Base-by-base conservation (phyloP, 2,329 filamentous ascomycete species). In the Monilinia fructicola region DNA sequence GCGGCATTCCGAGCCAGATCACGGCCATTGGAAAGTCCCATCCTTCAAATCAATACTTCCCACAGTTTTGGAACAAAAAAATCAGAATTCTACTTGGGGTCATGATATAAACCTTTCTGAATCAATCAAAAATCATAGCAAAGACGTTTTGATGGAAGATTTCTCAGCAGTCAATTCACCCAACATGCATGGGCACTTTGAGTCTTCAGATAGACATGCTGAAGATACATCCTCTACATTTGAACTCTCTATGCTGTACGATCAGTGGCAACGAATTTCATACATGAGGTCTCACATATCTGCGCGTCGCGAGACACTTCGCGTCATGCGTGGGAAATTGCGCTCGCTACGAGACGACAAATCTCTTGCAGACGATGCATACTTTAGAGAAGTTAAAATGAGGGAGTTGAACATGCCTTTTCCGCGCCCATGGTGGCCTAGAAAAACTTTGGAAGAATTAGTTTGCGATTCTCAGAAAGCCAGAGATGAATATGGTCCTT, bases 401-500 rank as follows among this genome's bases (percentile, higher is more conserved):
- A 48, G 42, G 3, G 23, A 53, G 3, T 4, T 64, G 1, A 3
- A 50, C 0, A 60, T 60, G 56, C 42, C 56, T 2, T 60, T 60
- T 50, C 56, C 56, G 2, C 5, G 44, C 4, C 14, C 28, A 23
- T 60, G 44, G 26, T 60, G 56, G 56, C 35, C 56, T 18, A 14
- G 23, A 10, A 60, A 48, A 21, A 48, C 42, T 6, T 18, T 16
- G 12, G 44, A 3, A 23, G 56, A 60, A 4, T 38, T 60, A 7
- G 21, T 60, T 16, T 12, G 3, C 44, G 44, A 60, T 3, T 48
- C 55, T 6, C 64, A 70, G 42, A n/a, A 26, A 31, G 55, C 62
- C 16, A 66, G 71, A n/a, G 65, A 72, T 53, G 59, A 70, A 18
- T 72, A 71, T 42, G 71, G 72, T 2, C 69, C 68, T 6, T 23